These are phyloP conservation scores for Vigna unguiculata DNA, from an alignment of 306 rosid genomes.

Conservation along the genomic window DNA sequence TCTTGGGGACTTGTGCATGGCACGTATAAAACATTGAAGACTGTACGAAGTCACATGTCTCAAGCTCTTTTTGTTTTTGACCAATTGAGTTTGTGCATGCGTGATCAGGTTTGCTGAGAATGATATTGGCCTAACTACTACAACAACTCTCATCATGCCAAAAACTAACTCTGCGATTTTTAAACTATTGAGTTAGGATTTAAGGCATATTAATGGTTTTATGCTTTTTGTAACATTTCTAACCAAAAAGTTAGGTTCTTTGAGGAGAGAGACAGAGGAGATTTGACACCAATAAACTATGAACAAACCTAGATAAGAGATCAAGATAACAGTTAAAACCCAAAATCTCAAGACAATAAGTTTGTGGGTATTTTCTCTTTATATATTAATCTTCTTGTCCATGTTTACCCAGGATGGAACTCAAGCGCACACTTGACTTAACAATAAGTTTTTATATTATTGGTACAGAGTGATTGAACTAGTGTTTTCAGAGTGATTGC, in stretches of 20 bases:
- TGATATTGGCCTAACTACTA: not conserved
- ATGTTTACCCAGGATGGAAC: no score
- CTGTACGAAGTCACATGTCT: not conserved
- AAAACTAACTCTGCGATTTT: not conserved
- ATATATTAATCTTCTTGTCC: no score
- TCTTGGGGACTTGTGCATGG: not conserved
- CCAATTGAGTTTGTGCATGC: not conserved
- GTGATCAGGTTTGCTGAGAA: not conserved
- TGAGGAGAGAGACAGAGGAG: no score
- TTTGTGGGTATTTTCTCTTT: no score
- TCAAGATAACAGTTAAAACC: no score
- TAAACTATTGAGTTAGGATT: not conserved
- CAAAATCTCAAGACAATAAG: no score
- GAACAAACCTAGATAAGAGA: no score
- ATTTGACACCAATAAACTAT: no score
- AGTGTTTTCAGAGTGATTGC: conserved; percentile 3
- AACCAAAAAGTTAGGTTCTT: no score
- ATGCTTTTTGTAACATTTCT: not conserved
- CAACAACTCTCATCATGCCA: not conserved
- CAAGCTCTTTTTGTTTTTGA: not conserved
- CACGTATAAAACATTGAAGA: not conserved
- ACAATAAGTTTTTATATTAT: not conserved
- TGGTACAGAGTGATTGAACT: conserved; percentile 1
- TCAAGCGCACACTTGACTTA: no score
- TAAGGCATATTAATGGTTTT: not conserved